Conservation (phyloP, 1,139 yeast genomes). For the Suhomyces kunorum region DNA sequence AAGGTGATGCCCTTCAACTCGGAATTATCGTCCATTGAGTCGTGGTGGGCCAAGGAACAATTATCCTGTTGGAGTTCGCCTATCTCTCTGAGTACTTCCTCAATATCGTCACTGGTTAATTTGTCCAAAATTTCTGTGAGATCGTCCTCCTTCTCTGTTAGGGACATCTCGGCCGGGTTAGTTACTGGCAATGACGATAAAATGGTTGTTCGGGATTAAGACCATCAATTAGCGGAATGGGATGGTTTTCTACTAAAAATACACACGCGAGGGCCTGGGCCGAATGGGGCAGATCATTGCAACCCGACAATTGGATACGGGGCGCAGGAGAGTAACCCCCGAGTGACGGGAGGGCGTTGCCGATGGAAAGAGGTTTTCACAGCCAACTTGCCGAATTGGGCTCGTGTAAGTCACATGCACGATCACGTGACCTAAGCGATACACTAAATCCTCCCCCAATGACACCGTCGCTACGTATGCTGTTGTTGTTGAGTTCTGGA, state of each 20-base stretch:
- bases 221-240: too few species aligned
- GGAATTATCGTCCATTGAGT: not conserved
- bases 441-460: too few species aligned
- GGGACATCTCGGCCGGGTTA: too few species aligned
- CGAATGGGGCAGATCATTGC: too few species aligned
- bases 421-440: conserved; percentile 3
- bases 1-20: not conserved
- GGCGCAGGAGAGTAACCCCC: too few species aligned
- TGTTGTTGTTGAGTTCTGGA: too few species aligned
- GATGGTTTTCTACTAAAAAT: too few species aligned
- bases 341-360: not conserved
- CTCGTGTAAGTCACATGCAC: conserved; percentile 7
- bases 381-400: conserved; percentile 4
- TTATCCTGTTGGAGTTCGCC: not conserved
- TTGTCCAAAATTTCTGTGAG: conserved; percentile 2
- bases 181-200: too few species aligned
- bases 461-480: not conserved
- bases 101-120: conserved; percentile 5
- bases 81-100: conserved; percentile 4
- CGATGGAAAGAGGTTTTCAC: conserved; percentile 1
- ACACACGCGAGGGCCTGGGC: too few species aligned
- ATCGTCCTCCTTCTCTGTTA: not conserved
- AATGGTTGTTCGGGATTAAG: too few species aligned
- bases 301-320: too few species aligned
- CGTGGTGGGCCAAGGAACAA: not conserved